Percentiles rank a stretch among this genome's conserved stretches.
phyloP scores from a whole-genome alignment of 352 stramenopile species.

The Phytophthora citricola region DNA sequence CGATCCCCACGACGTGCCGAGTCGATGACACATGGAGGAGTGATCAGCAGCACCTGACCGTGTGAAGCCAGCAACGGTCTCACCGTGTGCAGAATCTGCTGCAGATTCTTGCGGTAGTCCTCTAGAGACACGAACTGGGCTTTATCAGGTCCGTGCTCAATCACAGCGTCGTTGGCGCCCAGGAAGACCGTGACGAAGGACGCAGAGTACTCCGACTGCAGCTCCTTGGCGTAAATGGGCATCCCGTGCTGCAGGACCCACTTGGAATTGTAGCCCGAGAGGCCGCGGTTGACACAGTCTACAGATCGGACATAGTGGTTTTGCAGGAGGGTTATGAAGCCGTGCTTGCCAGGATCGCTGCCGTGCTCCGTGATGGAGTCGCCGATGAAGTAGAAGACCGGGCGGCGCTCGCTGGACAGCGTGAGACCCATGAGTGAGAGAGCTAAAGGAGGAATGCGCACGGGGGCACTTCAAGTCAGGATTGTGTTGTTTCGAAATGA shows the following conservation, averaged over 20 bases:
- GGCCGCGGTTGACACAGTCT: constrained; percentile 63
- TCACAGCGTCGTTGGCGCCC: constrained; percentile 68
- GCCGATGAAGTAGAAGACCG: constrained; percentile 56
- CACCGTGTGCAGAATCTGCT: constrained; percentile 38
- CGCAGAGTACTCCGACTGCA: constrained; percentile 37
- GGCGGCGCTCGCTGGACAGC: constrained; percentile 37
- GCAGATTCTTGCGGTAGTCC: constrained; percentile 54
- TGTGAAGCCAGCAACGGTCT: constrained; percentile 26
- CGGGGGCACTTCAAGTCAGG: constrained; percentile 26
- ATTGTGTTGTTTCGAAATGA: constrained; percentile 2
- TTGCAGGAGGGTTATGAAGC: constrained; percentile 56
- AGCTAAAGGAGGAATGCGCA: background rate
- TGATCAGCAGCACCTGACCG: constrained; percentile 43
- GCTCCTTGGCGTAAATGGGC: constrained; percentile 43
- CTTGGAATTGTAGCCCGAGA: constrained; percentile 66
- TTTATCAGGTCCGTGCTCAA: constrained; percentile 39
- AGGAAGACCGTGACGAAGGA: constrained; percentile 62
- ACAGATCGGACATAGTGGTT: constrained; percentile 60
- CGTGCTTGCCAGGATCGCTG: constrained; percentile 36
- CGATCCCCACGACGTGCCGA: constrained; percentile 44
- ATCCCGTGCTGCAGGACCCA: constrained; percentile 48
- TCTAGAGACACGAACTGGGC: constrained; percentile 57
- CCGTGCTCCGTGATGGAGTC: constrained; percentile 73
- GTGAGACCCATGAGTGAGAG: constrained; percentile 23
- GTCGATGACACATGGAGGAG: constrained; percentile 49